These are phyloP conservation scores for Pseudomonodictys pantanalensis DNA, from an alignment of 495 filamentous ascomycete genomes.

Conservation along the genomic window DNA sequence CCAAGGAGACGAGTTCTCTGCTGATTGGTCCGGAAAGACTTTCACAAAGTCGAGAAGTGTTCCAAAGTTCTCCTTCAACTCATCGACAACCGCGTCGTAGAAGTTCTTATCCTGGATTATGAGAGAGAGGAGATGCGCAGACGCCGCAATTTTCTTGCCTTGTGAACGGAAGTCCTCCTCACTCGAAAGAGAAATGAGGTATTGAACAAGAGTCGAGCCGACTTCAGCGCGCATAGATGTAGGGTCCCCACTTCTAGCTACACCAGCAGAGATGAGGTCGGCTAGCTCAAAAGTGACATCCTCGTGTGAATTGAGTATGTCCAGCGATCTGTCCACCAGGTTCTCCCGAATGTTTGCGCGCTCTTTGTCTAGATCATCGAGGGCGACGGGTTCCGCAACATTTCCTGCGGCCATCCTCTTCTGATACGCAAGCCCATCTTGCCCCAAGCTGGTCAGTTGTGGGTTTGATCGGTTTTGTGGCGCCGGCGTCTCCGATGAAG, in stretches of 20 bases:
- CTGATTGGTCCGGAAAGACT: slow-evolving; percentile 60
- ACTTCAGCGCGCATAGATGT: slow-evolving; percentile 68
- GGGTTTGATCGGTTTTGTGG: neutral
- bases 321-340: slow-evolving; percentile 83
- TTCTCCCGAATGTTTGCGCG: slow-evolving; percentile 68
- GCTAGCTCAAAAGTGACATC: slow-evolving; percentile 89
- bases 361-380: slow-evolving; percentile 81
- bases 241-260: slow-evolving; percentile 65
- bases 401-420: slow-evolving; percentile 26
- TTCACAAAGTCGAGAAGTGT: slow-evolving; percentile 79
- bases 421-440: slow-evolving; percentile 12
- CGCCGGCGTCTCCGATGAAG: neutral
- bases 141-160: slow-evolving; percentile 85
- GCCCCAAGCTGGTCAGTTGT: neutral
- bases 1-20: slow-evolving; percentile 82
- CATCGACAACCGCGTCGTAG: slow-evolving; percentile 69
- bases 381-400: slow-evolving; percentile 51
- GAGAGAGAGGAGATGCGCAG: slow-evolving; percentile 86
- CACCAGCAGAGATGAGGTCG: slow-evolving; percentile 75
- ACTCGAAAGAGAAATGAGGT: slow-evolving; percentile 75
- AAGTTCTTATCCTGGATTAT: slow-evolving; percentile 80
- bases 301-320: slow-evolving; percentile 81
- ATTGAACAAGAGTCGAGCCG: slow-evolving; percentile 77
- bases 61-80: slow-evolving; percentile 73
- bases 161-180: slow-evolving; percentile 67